These are phyloP conservation scores for Fraxinus velutina DNA, from an alignment of 305 asterid species.

Conservation along the genomic window DNA sequence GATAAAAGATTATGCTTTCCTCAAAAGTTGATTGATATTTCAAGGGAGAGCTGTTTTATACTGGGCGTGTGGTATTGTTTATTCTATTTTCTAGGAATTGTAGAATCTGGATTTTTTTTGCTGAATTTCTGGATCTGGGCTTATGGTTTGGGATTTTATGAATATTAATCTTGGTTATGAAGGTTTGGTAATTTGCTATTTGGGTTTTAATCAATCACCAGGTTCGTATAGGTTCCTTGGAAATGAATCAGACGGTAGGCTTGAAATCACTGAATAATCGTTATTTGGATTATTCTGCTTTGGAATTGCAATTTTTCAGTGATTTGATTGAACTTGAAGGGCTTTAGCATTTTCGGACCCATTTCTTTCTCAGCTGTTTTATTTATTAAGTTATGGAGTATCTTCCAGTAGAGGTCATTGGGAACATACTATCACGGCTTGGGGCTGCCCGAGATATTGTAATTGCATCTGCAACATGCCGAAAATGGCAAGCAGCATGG, in stretches of 20 bases:
- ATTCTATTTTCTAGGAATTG: conserved; percentile 3
- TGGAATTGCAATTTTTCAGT: conserved; percentile 18
- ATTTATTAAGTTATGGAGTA: conserved; percentile 44
- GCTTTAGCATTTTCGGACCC: conserved; percentile 10
- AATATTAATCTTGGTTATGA: conserved; percentile 21
- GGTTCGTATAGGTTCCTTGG: conserved; percentile 16
- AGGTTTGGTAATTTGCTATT: conserved; percentile 23
- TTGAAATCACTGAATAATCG: conserved; percentile 5
- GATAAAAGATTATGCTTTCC: conserved; percentile 5
- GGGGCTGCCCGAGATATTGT: conserved; percentile 83
- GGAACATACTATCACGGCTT: conserved; percentile 70
- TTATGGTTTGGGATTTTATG: conserved; percentile 1
- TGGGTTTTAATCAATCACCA: conserved; percentile 24
- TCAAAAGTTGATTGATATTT: not conserved
- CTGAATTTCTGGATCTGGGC: conserved; percentile 12
- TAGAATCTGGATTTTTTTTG: not conserved
- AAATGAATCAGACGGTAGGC: conserved; percentile 15
- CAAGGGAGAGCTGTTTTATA: not conserved
- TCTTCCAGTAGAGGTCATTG: conserved; percentile 91
- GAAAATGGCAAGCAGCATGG: conserved; percentile 83
- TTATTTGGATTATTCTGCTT: conserved; percentile 16
- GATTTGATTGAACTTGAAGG: conserved; percentile 28
- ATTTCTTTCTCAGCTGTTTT: conserved; percentile 6
- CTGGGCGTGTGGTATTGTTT: not conserved
- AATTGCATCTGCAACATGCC: conserved; percentile 82